Conservation (phyloP, 768 basidiomycete species). For the Rhodosporidiobolus odoratus region DNA sequence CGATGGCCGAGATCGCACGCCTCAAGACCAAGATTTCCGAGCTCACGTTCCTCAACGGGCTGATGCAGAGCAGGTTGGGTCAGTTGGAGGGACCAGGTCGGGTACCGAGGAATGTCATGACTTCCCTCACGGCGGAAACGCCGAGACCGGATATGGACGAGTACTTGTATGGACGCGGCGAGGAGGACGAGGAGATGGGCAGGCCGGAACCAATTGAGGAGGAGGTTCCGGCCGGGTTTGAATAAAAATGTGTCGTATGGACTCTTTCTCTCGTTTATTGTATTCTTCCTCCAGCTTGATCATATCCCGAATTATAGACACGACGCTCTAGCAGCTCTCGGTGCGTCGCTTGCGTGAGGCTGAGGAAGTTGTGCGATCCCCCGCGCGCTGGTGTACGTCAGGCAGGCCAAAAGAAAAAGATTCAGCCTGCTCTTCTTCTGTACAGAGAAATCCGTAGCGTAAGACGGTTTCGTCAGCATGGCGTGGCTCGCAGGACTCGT, state of each 20-base stretch:
- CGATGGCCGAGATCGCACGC: constrained; percentile 26
- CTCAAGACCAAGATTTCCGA: constrained; percentile 37
- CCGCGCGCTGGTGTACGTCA: no score
- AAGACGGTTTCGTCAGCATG: no score
- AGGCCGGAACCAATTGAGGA: constrained; percentile 14
- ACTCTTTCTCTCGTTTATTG: not conserved
- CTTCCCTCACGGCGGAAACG: constrained; percentile 32
- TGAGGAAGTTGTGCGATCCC: no score
- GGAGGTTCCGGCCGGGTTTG: constrained; percentile 5
- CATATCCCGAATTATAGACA: no score
- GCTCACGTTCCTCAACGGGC: constrained; percentile 39
- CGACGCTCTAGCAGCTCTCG: no score
- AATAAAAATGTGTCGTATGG: not conserved
- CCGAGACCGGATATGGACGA: constrained; percentile 29
- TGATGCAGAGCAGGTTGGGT: constrained; percentile 34
- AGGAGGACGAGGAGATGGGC: constrained; percentile 15
- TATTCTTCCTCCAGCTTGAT: no score
- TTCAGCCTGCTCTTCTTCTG: no score
- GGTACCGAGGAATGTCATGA: constrained; percentile 26
- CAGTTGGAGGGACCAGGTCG: constrained; percentile 33
- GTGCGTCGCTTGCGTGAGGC: no score
- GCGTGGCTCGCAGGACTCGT: no score
- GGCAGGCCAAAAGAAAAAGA: no score
- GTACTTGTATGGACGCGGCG: constrained; percentile 2
- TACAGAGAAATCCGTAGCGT: no score